phyloP scores from a whole-genome alignment of 805 yeast genomes.

The Starmerella tilneyi region DNA sequence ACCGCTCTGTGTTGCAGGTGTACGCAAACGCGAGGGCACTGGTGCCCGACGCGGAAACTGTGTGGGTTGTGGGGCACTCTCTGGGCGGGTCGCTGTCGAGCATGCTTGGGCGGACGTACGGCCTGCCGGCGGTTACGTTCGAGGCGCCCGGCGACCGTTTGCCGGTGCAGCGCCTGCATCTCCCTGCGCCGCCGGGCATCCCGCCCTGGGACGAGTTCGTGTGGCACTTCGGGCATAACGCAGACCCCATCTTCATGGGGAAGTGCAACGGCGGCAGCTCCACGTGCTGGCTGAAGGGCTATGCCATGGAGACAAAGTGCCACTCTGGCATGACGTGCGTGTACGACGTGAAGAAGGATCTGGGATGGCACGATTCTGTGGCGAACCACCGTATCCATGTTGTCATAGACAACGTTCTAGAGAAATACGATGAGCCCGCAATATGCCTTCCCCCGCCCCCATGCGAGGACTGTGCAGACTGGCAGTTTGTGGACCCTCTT shows the following conservation, averaged over 20 bases:
- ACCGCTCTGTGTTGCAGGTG: slow-evolving; percentile 65
- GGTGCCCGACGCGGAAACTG: slow-evolving; percentile 53
- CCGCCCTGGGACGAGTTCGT: slow-evolving; percentile 68
- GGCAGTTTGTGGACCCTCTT: slow-evolving; percentile 51
- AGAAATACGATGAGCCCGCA: slow-evolving; percentile 67
- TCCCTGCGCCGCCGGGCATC: slow-evolving; percentile 87
- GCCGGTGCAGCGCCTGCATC: slow-evolving; percentile 72
- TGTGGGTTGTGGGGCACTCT: slow-evolving; percentile 95
- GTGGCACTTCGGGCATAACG: slow-evolving; percentile 95
- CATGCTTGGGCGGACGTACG: slow-evolving; percentile 77
- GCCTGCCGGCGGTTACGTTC: slow-evolving; percentile 78
- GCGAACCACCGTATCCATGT: slow-evolving; percentile 83
- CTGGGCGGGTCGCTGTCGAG: slow-evolving; percentile 82
- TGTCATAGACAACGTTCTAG: slow-evolving; percentile 71
- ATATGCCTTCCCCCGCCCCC: slow-evolving; percentile 54
- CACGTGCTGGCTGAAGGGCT: slow-evolving; percentile 82
- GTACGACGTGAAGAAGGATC: slow-evolving; percentile 79
- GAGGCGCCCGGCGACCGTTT: slow-evolving; percentile 89
- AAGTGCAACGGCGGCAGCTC: slow-evolving; percentile 91
- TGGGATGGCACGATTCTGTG: slow-evolving; percentile 84
- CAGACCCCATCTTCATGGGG: slow-evolving; percentile 95
- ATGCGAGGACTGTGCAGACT: slow-evolving; percentile 81
- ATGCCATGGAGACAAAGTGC: slow-evolving; percentile 93
- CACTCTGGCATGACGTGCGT: slow-evolving; percentile 82
- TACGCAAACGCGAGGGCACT: slow-evolving; percentile 56